These are phyloP conservation scores for Pisolithus orientalis DNA, from an alignment of 768 basidiomycete species.

Conservation along the genomic window DNA sequence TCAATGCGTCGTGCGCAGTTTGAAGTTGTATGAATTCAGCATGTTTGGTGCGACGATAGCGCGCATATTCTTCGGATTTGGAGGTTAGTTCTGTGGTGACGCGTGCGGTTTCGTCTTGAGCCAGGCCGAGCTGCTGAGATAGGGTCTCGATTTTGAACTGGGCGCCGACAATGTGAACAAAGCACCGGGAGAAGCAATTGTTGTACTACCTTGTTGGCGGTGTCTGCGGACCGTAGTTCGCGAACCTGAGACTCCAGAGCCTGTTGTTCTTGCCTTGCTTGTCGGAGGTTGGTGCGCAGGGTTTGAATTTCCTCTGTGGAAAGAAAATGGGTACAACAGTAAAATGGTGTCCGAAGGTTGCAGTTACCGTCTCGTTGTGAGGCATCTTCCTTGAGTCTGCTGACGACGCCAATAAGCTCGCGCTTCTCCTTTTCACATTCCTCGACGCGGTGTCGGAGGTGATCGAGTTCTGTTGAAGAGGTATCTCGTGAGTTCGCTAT, in stretches of 20 bases:
- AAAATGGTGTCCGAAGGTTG: not conserved
- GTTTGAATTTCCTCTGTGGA: conserved; percentile 62
- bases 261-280: conserved; percentile 70
- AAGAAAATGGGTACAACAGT: not conserved
- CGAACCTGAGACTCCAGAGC: conserved; percentile 60
- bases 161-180: not conserved
- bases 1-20: conserved; percentile 65
- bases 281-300: conserved; percentile 62
- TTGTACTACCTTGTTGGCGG: conserved; percentile 60
- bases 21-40: conserved; percentile 73
- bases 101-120: conserved; percentile 72
- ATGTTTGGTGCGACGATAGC: conserved; percentile 76
- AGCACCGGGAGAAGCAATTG: not conserved
- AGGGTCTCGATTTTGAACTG: conserved; percentile 87
- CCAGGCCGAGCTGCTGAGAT: conserved; percentile 72
- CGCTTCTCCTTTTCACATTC: conserved; percentile 88
- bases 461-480: conserved; percentile 56
- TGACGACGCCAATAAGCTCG: conserved; percentile 78
- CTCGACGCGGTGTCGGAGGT: conserved; percentile 54
- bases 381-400: conserved; percentile 72
- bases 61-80: conserved; percentile 79
- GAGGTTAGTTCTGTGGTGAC: conserved; percentile 57
- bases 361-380: conserved; percentile 63
- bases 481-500: conserved; percentile 55
- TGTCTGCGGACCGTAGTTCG: conserved; percentile 68